Evolutionary conservation across 495 filamentous ascomycete species (phyloP), one percentile per base, ranked within the genome.

Genomic region (Penicillium argentinense): DNA sequence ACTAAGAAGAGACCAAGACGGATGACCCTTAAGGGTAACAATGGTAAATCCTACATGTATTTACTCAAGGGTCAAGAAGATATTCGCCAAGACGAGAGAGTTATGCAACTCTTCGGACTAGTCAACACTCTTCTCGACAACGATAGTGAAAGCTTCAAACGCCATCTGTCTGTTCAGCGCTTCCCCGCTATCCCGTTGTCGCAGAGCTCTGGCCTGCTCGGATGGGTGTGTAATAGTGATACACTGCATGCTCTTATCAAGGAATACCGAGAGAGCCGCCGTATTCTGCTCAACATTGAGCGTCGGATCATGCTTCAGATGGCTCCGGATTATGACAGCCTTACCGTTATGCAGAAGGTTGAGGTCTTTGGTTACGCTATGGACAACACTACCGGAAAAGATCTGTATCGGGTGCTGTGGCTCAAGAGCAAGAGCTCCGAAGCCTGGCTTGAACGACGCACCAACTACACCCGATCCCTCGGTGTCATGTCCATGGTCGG

Each of bases 401-500:
- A 99, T 69, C 78, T 99, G 27, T 99, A 97, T 65, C 89, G 93
- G 14, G 93, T 99, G 3, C 73, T 99, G 26, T 99, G 93, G 93
- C 74, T 99, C 37, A 97, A 97, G 82, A 93, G 88, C 66, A 97
- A 96, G 77, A 92, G 86, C 56, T 97, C 93, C 0, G 93, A 99
- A 64, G 85, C 91, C 5, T 99, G 93, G 93, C 81, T 99, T 37
- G 92, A 97, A 60, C 81, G 93, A 37, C 87, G 93, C 16, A 97
- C 93, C 2, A 99, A 96, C 58, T 99, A 97, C 72, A 97, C 95
- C 27, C 86, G 93, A 43, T 97, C 93, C 11, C 80, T 97, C 11
- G 93, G 89, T 53, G 95, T 97, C 48, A 99, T 97, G 93, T 96
- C 91, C n/a, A 99, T 99, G 92, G 93, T 97, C 7, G 93, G 93